A percentile compares a stretch with the other conserved stretches of the same genome.
Conservation (phyloP, 2,329 filamentous ascomycete species). For the Elsinoe batatas region DNA sequence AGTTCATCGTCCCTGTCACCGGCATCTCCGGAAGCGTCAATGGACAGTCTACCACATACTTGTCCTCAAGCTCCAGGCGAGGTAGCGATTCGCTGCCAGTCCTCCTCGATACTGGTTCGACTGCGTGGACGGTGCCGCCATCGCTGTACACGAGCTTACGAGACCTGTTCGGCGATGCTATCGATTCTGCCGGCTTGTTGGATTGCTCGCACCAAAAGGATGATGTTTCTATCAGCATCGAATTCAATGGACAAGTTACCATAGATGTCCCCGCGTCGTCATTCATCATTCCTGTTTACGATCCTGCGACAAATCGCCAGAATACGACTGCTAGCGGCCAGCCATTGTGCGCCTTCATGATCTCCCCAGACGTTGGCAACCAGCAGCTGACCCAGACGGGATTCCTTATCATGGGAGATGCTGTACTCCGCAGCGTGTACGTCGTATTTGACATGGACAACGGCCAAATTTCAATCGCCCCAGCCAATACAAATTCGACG, state of each 20-base stretch:
- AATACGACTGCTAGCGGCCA: slow-evolving; percentile 15
- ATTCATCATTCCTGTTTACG: slow-evolving; percentile 25
- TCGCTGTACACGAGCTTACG: slow-evolving; percentile 20
- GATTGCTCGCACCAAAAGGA: slow-evolving; percentile 21
- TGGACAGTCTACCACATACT: slow-evolving; percentile 17
- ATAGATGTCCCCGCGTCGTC: slow-evolving; percentile 23
- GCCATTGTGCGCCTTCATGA: slow-evolving; percentile 22
- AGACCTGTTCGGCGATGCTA: slow-evolving; percentile 19
- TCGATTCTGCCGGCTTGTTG: slow-evolving; percentile 16
- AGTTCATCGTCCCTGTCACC: slow-evolving; percentile 25
- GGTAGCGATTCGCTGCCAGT: slow-evolving; percentile 18
- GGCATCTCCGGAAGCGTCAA: slow-evolving; percentile 18
- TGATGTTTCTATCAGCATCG: slow-evolving; percentile 21
- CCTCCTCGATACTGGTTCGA: slow-evolving; percentile 26
- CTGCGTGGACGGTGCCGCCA: slow-evolving; percentile 22
- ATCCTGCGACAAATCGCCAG: slow-evolving; percentile 19
- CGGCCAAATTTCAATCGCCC: slow-evolving; percentile 26
- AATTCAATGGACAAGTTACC: slow-evolving; percentile 22
- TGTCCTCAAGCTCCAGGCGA: slow-evolving; percentile 15
- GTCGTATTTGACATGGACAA: slow-evolving; percentile 30
- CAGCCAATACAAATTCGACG: slow-evolving; percentile 22
- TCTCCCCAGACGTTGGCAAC: slow-evolving; percentile 17
- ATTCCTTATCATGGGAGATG: slow-evolving; percentile 24
- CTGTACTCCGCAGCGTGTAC: slow-evolving; percentile 26
- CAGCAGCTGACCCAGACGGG: not conserved